Evolutionary conservation across 176 grass and related monocot genomes (phyloP), one percentile per base, ranked within the genome.

Genomic region (Tuctoria greenei): DNA sequence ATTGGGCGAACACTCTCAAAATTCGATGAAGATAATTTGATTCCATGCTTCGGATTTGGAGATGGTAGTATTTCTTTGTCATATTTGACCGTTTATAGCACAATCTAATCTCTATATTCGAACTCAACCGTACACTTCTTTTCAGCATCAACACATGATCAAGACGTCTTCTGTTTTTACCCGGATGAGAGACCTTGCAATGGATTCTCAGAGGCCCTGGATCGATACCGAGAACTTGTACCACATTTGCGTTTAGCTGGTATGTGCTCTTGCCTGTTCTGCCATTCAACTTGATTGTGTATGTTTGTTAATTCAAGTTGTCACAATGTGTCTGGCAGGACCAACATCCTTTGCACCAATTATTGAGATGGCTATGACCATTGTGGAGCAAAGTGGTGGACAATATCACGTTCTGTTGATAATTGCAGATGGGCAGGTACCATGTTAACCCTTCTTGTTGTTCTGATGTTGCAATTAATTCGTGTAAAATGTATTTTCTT

Each of bases 11-110:
- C 91, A 35, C 34, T 98, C 24, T 93, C 95, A 0, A 86, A 89
- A 68, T 98, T 97, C 61, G 91, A 98, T 78, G 95, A 98, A 75
- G 95, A 98, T 69, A 93, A 98, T 65, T 62, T 98, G 88, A 98
- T 98, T 47, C 91, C 95, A 25, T 98, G 91, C 56, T 98, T 92
- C 10, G 95, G 95, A 59, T 98, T 98, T 88, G 95, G 95, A 83
- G 95, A 98, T 90, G 86, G 95, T 98, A 92, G 38, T 42, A 39
- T 60, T 84, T 56, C 45, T 43, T 42, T 79, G 1, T 31, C 10
- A 9, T 57, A 34, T 17, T 25, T 56, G 59, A 52, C 25, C 1
- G 24, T 71, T 67, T 52, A 23, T 58, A 66, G 45, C 31, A 10
- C 37, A 61, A 35, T 83, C 13, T 64, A 69, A 74, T 25, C 6